These are phyloP conservation scores for Curvularia lunata DNA, from an alignment of 2,329 filamentous ascomycete genomes.

Conservation along the genomic window DNA sequence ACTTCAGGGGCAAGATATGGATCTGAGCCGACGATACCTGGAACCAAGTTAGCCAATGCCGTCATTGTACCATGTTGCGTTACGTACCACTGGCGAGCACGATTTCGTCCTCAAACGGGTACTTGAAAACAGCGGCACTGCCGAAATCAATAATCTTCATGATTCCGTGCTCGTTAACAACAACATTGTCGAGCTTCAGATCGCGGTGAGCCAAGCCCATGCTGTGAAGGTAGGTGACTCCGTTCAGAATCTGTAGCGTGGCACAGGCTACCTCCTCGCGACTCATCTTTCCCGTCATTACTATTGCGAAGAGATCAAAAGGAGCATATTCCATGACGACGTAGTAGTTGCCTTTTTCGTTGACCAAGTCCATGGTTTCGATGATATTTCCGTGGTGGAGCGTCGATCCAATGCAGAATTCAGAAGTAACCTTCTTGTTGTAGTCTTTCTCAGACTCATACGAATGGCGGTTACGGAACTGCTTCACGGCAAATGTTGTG, in stretches of 20 bases:
- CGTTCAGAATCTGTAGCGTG: constrained; percentile 92
- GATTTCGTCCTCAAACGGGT: constrained; percentile 92
- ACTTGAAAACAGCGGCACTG: constrained; percentile 94
- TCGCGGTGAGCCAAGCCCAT: constrained; percentile 95
- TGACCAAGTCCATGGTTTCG: constrained; percentile 94
- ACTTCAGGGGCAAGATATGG: constrained; percentile 97
- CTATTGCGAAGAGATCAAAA: constrained; percentile 93
- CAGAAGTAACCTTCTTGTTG: constrained; percentile 95
- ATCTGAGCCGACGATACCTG: constrained; percentile 83
- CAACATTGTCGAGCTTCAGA: constrained; percentile 96
- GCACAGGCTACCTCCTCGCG: constrained; percentile 88
- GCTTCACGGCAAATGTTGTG: constrained; percentile 95
- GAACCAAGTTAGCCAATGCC: constrained; percentile 21
- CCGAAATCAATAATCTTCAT: constrained; percentile 99
- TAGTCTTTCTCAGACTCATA: constrained; percentile 97
- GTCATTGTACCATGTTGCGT: not conserved
- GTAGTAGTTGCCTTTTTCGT: constrained; percentile 93
- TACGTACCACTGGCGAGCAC: constrained; percentile 78
- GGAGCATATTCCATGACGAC: constrained; percentile 99
- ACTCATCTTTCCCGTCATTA: constrained; percentile 98
- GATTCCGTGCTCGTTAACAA: constrained; percentile 93
- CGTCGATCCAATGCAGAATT: constrained; percentile 97
- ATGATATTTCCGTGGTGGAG: constrained; percentile 98
- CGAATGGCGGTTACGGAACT: constrained; percentile 88
- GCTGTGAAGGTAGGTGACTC: constrained; percentile 91